Percentiles rank a stretch among this genome's conserved stretches.
Conservation (phyloP, 805 yeast genomes). For the Diddensiella caesifluorescens region DNA sequence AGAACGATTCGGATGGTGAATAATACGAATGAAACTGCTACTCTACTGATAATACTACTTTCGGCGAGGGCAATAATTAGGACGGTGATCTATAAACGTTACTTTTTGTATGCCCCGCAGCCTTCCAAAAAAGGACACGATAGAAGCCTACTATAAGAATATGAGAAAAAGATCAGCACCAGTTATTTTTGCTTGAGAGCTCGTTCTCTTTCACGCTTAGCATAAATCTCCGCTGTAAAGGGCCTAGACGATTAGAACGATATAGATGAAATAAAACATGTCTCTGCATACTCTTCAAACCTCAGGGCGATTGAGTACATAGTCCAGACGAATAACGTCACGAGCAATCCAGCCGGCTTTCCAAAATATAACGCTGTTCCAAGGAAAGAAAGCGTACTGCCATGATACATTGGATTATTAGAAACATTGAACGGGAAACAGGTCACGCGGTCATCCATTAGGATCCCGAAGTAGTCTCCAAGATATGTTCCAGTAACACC, state of each 20-base stretch:
- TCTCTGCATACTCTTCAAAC: conserved; percentile 62
- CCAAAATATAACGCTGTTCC: conserved; percentile 87
- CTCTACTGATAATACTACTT: too few relatives aligned
- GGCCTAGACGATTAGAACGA: conserved; percentile 43
- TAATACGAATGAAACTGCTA: not conserved
- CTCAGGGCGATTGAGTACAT: conserved; percentile 80
- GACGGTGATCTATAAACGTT: too few relatives aligned
- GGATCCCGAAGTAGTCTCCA: conserved; percentile 95
- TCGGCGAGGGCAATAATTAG: too few relatives aligned
- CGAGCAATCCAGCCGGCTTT: conserved; percentile 81
- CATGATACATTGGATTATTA: conserved; percentile 96
- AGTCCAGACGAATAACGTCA: conserved; percentile 64
- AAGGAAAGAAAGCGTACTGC: conserved; percentile 81
- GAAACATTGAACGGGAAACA: conserved; percentile 89
- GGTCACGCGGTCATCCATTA: conserved; percentile 85
- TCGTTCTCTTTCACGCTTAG: conserved; percentile 51
- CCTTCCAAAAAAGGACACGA: too few relatives aligned
- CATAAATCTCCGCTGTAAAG: conserved; percentile 86
- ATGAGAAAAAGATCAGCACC: too few relatives aligned
- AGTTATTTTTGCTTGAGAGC: conserved; percentile 18
- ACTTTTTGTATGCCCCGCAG: too few relatives aligned
- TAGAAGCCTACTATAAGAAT: too few relatives aligned
- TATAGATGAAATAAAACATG: not conserved
- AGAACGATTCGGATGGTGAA: conserved; percentile 31
- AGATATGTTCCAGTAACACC: conserved; percentile 96